Evolutionary conservation across 768 basidiomycete genomes (phyloP), one percentile per base, ranked within the genome.

Genomic region (Boletus tylopilopsis): DNA sequence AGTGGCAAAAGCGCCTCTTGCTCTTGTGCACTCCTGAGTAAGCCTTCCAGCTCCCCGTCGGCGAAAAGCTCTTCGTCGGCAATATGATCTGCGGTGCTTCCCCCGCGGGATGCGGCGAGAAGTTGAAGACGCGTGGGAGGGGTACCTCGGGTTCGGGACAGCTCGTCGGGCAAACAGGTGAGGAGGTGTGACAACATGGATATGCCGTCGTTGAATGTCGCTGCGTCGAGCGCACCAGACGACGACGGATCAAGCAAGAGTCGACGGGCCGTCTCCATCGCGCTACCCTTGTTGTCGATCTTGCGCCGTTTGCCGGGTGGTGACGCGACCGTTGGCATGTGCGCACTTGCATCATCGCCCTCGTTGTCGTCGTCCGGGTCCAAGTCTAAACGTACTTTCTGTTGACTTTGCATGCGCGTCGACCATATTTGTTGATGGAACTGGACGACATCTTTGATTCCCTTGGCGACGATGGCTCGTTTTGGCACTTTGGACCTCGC

Each of bases 31-130:
- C 58, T 68, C 47, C 89, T 69, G 19, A 87, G 55, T 24, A 87
- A 45, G 18, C 70, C 74, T 46, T 89, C 87, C 23, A 87, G 63
- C 64, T 91, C 89, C 3, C 81, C 84, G 25, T 79, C 75, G 4
- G 68, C 76, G 51, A 91, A 88, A 21, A 91, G 68, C 50, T 90
- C 89, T 8, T 87, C 82, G 51, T 92, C 89, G 2, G 58, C 53
- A 18, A 91, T 79, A 19, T 74, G 67, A 21, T 70, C 70, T 30
- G 66, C 71, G 6, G 69, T 70, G 40, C 73, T 74, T 30, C 82
- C 83, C 38, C 86, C 84, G 37, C 85, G 82, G 39, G 73, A 71
- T 11, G 73, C 69, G 0, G 74, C 68, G 29, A 91, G 75, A 23
- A 83, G 66, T 54, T 88, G 85, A 9, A 91, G 74, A 29, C 89